Conservation (phyloP, 345 rosid species). For the Salix viminalis region DNA sequence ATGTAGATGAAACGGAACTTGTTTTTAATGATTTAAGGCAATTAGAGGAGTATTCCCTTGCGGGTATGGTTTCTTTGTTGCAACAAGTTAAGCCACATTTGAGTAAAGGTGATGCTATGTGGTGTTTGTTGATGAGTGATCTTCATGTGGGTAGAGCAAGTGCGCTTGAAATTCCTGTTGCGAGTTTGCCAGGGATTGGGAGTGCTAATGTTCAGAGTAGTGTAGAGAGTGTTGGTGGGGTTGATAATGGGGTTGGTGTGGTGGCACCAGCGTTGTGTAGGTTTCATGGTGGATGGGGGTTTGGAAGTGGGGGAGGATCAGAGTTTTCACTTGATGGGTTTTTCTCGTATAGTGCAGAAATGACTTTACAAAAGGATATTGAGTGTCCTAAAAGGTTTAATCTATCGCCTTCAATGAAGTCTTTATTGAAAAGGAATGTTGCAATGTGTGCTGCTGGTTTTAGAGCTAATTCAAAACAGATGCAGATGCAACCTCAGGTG, state of each 20-base stretch:
- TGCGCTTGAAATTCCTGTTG: conserved; percentile 50
- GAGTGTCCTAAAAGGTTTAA: conserved; percentile 86
- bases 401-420: conserved; percentile 78
- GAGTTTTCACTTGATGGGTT: conserved; percentile 55
- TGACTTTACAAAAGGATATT: conserved; percentile 56
- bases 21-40: conserved; percentile 70
- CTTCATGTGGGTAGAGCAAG: conserved; percentile 84
- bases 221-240: conserved; percentile 38
- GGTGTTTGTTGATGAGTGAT: conserved; percentile 92
- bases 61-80: conserved; percentile 82
- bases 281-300: conserved; percentile 92
- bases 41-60: conserved; percentile 72
- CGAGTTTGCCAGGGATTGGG: conserved; percentile 27
- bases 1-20: conserved; percentile 49
- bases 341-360: conserved; percentile 39
- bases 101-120: conserved; percentile 94
- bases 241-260: conserved; percentile 34
- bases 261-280: conserved; percentile 57
- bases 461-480: conserved; percentile 63
- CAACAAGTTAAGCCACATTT: conserved; percentile 73
- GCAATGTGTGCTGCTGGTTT: conserved; percentile 85
- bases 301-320: conserved; percentile 50
- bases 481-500: conserved; percentile 29
- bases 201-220: conserved; percentile 21
- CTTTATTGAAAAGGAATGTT: conserved; percentile 78